Conservation (phyloP, 2,329 filamentous ascomycete species). For the Fusarium algeriense region DNA sequence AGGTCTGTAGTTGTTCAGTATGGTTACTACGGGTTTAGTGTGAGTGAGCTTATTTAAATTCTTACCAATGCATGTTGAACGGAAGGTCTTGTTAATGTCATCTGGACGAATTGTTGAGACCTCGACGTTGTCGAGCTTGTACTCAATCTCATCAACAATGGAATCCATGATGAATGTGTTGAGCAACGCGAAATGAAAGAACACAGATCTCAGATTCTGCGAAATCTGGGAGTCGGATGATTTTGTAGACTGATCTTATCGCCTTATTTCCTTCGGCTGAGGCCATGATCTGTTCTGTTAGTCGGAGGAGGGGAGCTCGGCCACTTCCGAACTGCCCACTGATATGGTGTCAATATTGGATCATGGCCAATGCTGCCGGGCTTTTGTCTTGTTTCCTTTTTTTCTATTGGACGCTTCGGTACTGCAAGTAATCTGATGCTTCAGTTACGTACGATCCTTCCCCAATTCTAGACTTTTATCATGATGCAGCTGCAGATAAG, state of each 20-base stretch:
- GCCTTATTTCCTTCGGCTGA: constrained; percentile 29
- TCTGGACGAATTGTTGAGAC: constrained; percentile 62
- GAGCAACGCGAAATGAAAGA: neutral
- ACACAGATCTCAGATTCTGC: neutral
- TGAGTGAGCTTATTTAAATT: neutral
- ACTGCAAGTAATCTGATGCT: constrained; percentile 5
- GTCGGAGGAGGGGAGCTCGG: constrained; percentile 46
- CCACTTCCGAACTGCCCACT: constrained; percentile 48
- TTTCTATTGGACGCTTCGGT: constrained; percentile 31
- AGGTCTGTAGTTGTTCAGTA: constrained; percentile 61
- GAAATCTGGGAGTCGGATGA: neutral
- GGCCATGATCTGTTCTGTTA: constrained; percentile 21
- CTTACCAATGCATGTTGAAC: constrained; percentile 72
- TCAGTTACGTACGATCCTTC: constrained; percentile 13
- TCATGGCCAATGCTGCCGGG: constrained; percentile 19
- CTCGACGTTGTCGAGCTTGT: constrained; percentile 67
- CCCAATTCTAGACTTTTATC: neutral
- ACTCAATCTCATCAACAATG: constrained; percentile 62
- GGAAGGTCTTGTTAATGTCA: constrained; percentile 72
- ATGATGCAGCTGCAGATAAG: neutral
- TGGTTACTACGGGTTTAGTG: neutral
- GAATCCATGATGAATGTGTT: constrained; percentile 48
- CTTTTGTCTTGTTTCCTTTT: constrained; percentile 1
- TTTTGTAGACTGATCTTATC: constrained; percentile 31
- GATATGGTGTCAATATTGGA: constrained; percentile 12